phyloP scores from a whole-genome alignment of 2,329 filamentous ascomycete species.

The Pseudogymnoascus sp. region DNA sequence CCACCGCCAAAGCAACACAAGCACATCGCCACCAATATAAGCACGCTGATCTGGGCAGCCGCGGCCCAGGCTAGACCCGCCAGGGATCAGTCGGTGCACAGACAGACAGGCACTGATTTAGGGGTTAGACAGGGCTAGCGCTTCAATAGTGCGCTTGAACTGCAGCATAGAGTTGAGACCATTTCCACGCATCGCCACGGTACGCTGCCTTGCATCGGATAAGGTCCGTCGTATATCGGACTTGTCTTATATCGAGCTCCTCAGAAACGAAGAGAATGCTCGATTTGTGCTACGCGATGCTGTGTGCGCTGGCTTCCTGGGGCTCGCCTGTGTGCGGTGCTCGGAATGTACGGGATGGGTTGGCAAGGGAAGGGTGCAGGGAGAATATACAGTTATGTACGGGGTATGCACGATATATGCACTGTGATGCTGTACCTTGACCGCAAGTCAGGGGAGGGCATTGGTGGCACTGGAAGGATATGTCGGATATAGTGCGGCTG shows the following conservation, averaged over 20 bases:
- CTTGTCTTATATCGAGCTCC: not conserved
- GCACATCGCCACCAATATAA: not conserved
- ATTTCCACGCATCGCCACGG: not conserved
- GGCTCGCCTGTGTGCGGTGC: not conserved
- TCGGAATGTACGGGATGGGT: not conserved
- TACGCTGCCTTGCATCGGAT: not conserved
- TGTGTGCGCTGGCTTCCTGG: not conserved
- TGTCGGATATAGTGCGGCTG: not conserved
- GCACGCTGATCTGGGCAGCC: not conserved
- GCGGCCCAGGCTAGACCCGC: not conserved
- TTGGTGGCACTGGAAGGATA: not conserved
- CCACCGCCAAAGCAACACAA: not conserved
- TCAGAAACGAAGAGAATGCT: not conserved
- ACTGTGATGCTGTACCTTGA: not conserved
- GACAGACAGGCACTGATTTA: not conserved
- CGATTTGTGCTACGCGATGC: constrained; percentile 4
- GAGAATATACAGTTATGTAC: not conserved
- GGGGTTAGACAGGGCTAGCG: not conserved
- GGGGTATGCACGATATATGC: constrained; percentile 2
- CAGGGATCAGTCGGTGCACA: not conserved
- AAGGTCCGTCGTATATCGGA: not conserved
- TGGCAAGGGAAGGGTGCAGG: not conserved
- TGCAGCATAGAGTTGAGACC: not conserved
- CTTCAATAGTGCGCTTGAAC: not conserved
- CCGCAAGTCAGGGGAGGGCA: not conserved